These are phyloP conservation scores for Fraxinus dipetala DNA, from an alignment of 305 asterid genomes.

Conservation along the genomic window DNA sequence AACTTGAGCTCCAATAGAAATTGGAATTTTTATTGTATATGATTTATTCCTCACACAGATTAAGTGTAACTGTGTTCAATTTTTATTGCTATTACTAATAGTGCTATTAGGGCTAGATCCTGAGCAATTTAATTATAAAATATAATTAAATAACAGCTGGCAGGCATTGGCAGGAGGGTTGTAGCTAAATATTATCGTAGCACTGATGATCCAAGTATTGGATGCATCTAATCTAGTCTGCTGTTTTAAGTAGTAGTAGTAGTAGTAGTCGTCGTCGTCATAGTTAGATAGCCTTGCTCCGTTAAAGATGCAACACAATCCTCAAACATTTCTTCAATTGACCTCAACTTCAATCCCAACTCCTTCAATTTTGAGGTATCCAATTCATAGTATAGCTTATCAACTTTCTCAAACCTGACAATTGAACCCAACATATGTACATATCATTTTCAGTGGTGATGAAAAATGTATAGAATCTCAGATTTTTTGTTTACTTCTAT, in stretches of 20 bases:
- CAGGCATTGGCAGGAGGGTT: background rate
- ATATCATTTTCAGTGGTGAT: background rate
- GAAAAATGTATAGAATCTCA: background rate
- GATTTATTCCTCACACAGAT: background rate
- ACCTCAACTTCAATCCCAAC: slow-evolving; percentile 62
- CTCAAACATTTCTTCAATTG: slow-evolving; percentile 82
- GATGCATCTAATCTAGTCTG: background rate
- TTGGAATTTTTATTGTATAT: background rate
- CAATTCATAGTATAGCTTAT: slow-evolving; percentile 58
- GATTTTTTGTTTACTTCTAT: background rate
- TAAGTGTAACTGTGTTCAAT: background rate
- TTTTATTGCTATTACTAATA: background rate
- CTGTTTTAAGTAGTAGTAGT: background rate
- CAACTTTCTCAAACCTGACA: slow-evolving; percentile 60
- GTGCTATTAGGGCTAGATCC: background rate
- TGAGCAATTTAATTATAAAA: too few species aligned
- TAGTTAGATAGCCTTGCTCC: slow-evolving; percentile 55
- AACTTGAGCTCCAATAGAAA: background rate
- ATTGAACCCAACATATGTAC: background rate
- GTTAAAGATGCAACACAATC: slow-evolving; percentile 59
- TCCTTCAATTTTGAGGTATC: slow-evolving; percentile 53
- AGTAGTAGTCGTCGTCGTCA: background rate
- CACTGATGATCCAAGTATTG: background rate
- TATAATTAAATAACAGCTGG: background rate
- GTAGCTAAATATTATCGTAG: background rate